Conservation (phyloP, 495 filamentous ascomycete genomes). For the Bacidia rubella region DNA sequence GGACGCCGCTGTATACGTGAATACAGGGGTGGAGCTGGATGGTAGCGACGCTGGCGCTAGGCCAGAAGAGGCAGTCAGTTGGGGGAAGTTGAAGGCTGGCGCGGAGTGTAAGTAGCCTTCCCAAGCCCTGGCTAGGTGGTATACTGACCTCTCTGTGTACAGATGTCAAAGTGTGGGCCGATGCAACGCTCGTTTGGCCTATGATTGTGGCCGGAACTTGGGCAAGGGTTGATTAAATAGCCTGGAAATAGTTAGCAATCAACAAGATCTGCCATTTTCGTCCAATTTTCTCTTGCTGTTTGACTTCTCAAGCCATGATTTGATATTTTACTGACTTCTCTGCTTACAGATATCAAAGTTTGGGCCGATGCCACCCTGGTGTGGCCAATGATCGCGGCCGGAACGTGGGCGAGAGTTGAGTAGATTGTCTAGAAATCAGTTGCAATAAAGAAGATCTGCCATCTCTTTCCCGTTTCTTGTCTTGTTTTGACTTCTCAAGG, state of each 20-base stretch:
- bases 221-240: slow-evolving; percentile 33
- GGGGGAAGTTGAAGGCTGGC: slow-evolving; percentile 91
- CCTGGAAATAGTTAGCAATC: neutral
- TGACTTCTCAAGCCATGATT: no score
- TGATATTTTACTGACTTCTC: no score
- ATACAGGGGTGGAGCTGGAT: slow-evolving; percentile 93
- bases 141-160: neutral
- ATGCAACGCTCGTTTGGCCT: slow-evolving; percentile 85
- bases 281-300: no score
- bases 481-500: no score
- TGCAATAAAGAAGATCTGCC: no score
- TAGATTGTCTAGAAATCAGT: no score
- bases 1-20: slow-evolving; percentile 91
- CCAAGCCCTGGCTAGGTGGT: slow-evolving; percentile 73
- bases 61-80: slow-evolving; percentile 92
- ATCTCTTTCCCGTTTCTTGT: no score
- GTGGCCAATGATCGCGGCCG: no score
- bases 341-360: no score
- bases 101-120: slow-evolving; percentile 52
- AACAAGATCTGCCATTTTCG: no score
- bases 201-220: slow-evolving; percentile 93
- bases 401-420: no score
- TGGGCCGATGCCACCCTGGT: no score
- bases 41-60: slow-evolving; percentile 91
- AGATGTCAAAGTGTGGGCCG: slow-evolving; percentile 57